These are phyloP conservation scores for Penicillium arizonense DNA, from an alignment of 495 filamentous ascomycete genomes.

Conservation along the genomic window DNA sequence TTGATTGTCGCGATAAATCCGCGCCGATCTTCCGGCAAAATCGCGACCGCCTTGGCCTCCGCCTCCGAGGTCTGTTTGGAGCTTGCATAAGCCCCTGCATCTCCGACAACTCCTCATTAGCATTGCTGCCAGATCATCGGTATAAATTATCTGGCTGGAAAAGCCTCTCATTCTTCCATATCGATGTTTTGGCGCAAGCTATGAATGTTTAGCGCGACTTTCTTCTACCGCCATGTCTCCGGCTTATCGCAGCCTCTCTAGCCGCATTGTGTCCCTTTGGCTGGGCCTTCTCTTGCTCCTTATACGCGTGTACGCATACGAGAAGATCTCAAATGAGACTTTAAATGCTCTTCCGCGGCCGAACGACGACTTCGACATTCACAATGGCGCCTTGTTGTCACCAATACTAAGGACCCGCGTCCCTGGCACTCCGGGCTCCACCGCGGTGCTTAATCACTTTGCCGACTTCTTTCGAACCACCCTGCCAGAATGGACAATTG, in stretches of 20 bases:
- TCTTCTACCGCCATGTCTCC: slow-evolving; percentile 26
- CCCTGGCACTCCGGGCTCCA: slow-evolving; percentile 77
- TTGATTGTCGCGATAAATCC: slow-evolving; percentile 5
- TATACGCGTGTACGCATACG: slow-evolving; percentile 57
- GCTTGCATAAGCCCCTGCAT: not conserved
- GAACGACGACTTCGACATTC: slow-evolving; percentile 76
- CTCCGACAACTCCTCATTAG: not conserved
- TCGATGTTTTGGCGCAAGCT: not conserved
- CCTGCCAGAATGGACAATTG: slow-evolving; percentile 76
- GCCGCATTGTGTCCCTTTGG: slow-evolving; percentile 29
- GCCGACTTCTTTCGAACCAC: slow-evolving; percentile 69
- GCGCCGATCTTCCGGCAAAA: slow-evolving; percentile 1
- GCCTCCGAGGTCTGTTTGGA: slow-evolving; percentile 10
- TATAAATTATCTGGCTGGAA: not conserved
- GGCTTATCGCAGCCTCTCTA: slow-evolving; percentile 26
- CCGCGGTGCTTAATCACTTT: slow-evolving; percentile 76
- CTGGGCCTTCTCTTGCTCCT: slow-evolving; percentile 28
- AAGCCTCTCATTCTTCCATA: too few relatives aligned
- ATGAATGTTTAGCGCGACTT: slow-evolving; percentile 14
- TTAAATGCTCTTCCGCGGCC: slow-evolving; percentile 66
- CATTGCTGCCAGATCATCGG: not conserved
- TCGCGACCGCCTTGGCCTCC: slow-evolving; percentile 18
- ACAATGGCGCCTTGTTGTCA: slow-evolving; percentile 70
- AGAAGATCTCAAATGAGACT: slow-evolving; percentile 67
- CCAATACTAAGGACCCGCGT: slow-evolving; percentile 91